Percentiles rank a stretch among this genome's conserved stretches.
Conservation (phyloP, 495 filamentous ascomycete species). For the Aspergillus bridgeri region DNA sequence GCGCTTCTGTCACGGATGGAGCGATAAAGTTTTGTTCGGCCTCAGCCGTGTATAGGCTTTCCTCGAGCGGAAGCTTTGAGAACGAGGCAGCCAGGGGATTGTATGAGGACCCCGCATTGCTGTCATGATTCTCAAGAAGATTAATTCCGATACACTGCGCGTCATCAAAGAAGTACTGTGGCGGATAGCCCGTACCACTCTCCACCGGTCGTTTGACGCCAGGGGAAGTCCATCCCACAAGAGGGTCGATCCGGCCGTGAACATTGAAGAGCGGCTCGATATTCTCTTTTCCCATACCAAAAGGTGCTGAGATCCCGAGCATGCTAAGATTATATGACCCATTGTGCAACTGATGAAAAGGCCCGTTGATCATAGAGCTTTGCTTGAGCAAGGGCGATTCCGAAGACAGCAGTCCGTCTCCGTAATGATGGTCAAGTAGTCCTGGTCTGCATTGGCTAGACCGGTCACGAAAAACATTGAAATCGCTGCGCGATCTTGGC, state of each 20-base stretch:
- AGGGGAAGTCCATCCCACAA: slow-evolving; percentile 30
- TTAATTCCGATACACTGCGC: slow-evolving; percentile 29
- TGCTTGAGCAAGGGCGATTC: slow-evolving; percentile 22
- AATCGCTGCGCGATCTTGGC: slow-evolving; percentile 20
- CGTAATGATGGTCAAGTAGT: slow-evolving; percentile 12
- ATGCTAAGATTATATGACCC: slow-evolving; percentile 13
- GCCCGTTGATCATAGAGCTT: slow-evolving; percentile 2
- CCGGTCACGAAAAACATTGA: slow-evolving; percentile 38
- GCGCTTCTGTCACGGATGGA: slow-evolving; percentile 12
- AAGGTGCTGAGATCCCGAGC: slow-evolving; percentile 1
- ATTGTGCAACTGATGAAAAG: slow-evolving; percentile 12
- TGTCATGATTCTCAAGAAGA: slow-evolving; percentile 24
- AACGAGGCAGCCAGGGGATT: slow-evolving; percentile 41
- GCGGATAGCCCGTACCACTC: slow-evolving; percentile 24
- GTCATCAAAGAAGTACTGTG: slow-evolving; percentile 34
- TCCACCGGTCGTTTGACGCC: slow-evolving; percentile 25
- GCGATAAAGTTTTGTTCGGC: slow-evolving; percentile 6
- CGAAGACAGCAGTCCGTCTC: slow-evolving; percentile 13
- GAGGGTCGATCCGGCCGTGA: slow-evolving; percentile 30
- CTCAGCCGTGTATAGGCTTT: slow-evolving; percentile 16
- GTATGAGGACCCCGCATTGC: slow-evolving; percentile 26
- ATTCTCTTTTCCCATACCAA: slow-evolving; percentile 38
- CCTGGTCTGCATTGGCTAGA: slow-evolving; percentile 9
- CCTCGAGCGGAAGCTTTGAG: slow-evolving; percentile 15
- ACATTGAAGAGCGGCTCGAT: slow-evolving; percentile 40